These are phyloP conservation scores for Triticum timopheevii DNA, from an alignment of 176 grass and related monocot species.

Conservation along the genomic window DNA sequence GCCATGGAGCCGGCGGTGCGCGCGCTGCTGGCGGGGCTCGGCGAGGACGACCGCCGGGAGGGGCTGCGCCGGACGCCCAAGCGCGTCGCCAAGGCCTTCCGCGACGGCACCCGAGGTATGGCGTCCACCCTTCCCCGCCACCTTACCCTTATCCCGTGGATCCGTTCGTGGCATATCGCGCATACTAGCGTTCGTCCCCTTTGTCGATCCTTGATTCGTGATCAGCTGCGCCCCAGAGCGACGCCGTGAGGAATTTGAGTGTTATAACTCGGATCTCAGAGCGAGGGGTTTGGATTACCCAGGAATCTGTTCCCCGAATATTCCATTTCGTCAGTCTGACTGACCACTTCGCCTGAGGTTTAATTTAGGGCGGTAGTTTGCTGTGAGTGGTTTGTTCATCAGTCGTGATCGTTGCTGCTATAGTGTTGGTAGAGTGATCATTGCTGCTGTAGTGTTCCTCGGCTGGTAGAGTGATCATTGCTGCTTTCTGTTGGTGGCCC, in stretches of 20 bases:
- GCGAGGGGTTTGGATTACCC: neutral
- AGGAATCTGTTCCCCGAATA: neutral
- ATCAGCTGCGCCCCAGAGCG: neutral
- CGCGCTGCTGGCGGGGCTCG: conserved; percentile 68
- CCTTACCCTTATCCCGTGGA: neutral
- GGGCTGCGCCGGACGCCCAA: conserved; percentile 75
- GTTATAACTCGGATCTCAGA: conserved; percentile 3
- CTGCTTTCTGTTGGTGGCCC: neutral
- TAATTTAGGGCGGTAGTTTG: neutral
- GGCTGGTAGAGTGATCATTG: neutral
- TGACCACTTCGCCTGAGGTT: neutral
- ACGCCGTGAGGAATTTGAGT: conserved; percentile 9
- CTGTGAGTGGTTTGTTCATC: neutral
- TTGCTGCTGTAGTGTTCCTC: neutral
- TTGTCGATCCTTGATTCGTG: neutral
- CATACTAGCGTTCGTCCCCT: neutral
- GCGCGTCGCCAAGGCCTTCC: conserved; percentile 96
- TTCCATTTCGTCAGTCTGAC: conserved; percentile 11
- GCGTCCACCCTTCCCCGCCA: too few relatives aligned
- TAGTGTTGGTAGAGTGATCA: neutral
- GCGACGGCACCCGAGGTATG: conserved; percentile 82
- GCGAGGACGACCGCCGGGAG: conserved; percentile 78
- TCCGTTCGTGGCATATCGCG: neutral
- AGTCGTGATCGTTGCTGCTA: conserved; percentile 4
- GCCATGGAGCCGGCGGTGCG: conserved; percentile 61